Evolutionary conservation across 768 basidiomycete species (phyloP), one percentile per base, ranked within the genome.

Genomic region (Tephrocybe sp.): DNA sequence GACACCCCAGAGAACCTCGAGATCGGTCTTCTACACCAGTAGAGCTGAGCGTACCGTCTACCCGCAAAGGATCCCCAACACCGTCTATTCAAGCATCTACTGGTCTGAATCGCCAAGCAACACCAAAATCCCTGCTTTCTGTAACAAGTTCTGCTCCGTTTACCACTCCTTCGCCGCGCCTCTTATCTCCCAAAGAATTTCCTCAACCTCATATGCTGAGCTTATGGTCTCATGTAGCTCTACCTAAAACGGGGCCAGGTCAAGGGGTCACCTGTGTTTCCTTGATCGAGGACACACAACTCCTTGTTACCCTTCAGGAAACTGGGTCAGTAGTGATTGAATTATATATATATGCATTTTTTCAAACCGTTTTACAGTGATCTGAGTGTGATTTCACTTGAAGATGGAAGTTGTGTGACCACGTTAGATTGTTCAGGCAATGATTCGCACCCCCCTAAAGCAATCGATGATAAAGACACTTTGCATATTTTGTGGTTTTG

Each of bases 251-350:
- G 24, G 77, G 76, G 13, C 42, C 49, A 11, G 65, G 69, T 4
- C 60, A 72, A 39, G 62, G 71, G 11, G 71, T 85, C 1, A 67
- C 74, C 16, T 71, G 74, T n/a, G 61, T 89, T 26, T 61, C 73
- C 8, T 44, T 76, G 9, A 64, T 84, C 11, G 67, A 74, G n/a
- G 65, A 69, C 21, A 66, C 69, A 11, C 52, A 66, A 9, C 62
- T 78, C 39, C 49, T 88, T 22, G 68, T 78, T 1, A 78, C 78
- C 19, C 64, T 92, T 32, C 84, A 85, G 43, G 74, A 80, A 56
- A 74, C 78, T 34, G 90, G 89, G 89, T 89, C 60, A 60, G 73
- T 63, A 28, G 8, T 32, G n/a, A 16, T 19, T 26, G 9, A n/a
- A n/a, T 6, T 28, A 7, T 45, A n/a, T 38, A 24, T 6, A 22